Conservation (phyloP, 2,329 filamentous ascomycete genomes). For the Diaporthe eres region DNA sequence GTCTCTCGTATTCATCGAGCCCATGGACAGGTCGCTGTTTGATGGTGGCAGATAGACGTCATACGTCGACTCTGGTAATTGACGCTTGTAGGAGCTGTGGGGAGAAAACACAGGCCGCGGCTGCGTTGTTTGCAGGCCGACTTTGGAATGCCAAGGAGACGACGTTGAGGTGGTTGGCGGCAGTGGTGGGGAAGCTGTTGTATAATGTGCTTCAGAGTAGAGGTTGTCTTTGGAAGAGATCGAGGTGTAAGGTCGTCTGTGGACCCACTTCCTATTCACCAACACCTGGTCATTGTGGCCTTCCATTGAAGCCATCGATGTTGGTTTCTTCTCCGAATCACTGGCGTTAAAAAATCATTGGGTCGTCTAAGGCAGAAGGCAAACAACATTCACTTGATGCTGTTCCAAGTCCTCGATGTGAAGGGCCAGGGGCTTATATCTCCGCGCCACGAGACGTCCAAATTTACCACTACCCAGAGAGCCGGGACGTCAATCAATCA, state of each 20-base stretch:
- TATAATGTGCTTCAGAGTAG: neutral
- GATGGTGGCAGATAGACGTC: slow-evolving; percentile 27
- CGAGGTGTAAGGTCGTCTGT: neutral
- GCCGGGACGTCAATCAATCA: slow-evolving; percentile 30
- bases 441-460: slow-evolving; percentile 5
- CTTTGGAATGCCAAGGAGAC: slow-evolving; percentile 3
- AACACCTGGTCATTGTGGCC: neutral
- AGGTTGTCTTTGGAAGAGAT: neutral
- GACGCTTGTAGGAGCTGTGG: slow-evolving; percentile 24
- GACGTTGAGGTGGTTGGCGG: neutral
- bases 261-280: slow-evolving; percentile 19
- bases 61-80: neutral
- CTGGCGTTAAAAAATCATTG: neutral
- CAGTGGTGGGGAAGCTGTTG: neutral
- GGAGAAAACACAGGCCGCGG: slow-evolving; percentile 34
- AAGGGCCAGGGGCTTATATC: slow-evolving; percentile 31
- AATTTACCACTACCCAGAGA: neutral
- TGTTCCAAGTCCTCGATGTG: neutral
- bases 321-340: neutral
- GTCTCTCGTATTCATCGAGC: slow-evolving; percentile 32
- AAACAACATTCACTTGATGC: slow-evolving; percentile 2
- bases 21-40: slow-evolving; percentile 35
- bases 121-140: slow-evolving; percentile 21
- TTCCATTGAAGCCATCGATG: slow-evolving; percentile 5
- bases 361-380: neutral